Base-by-base conservation (phyloP, 1,284 basidiomycete genomes). In the Xerocomus minutiporus region DNA sequence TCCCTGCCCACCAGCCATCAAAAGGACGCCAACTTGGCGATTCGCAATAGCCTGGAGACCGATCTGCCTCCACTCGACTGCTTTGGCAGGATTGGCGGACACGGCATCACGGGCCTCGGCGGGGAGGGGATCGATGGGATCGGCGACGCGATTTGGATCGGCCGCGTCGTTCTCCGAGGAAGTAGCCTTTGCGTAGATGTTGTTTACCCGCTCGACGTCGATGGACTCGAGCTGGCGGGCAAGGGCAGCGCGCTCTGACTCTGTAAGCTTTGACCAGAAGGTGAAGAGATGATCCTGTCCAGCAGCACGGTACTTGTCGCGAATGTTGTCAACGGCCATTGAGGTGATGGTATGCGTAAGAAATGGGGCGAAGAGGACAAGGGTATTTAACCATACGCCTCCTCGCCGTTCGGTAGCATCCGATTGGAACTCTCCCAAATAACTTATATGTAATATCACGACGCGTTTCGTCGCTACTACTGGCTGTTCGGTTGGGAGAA, bases 1-100 rank as follows among this genome's bases (percentile, higher is more conserved):
- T 23, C 97, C 97, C 73, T 99, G 97, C 3, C 97, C 97, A 47
- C 97, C 97, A 2, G 97, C 97, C 88, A 99, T 91, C 63, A 99
- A 81, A 29, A 99, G 78, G 11, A 99, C 94, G 31, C 86, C 97
- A 40, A 98, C 93, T 61, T 93, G 75, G 58, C 91, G 88, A 31
- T 81, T 72, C 11, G 86, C 81, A 61, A 97, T 84, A 49, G 96
- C 94, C 43, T 84, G 71, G 45, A 98, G 75, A 44, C 97, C 97
- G 34, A 80, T 75, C 8, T 72, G 65, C 32, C 83, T 77, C 91
- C 93, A 97, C 69, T 83, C 79, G 28, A 71, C 71, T 56, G 81
- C 83, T 61, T 85, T 83, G 46, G 71, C 74, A n/a, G 79, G 68
- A 48, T 74, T 71, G 41, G 75, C 75, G 26, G 87, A 74, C 34